phyloP scores from a whole-genome alignment of 1,284 basidiomycete genomes.

The Ceratobasidium sp. region DNA sequence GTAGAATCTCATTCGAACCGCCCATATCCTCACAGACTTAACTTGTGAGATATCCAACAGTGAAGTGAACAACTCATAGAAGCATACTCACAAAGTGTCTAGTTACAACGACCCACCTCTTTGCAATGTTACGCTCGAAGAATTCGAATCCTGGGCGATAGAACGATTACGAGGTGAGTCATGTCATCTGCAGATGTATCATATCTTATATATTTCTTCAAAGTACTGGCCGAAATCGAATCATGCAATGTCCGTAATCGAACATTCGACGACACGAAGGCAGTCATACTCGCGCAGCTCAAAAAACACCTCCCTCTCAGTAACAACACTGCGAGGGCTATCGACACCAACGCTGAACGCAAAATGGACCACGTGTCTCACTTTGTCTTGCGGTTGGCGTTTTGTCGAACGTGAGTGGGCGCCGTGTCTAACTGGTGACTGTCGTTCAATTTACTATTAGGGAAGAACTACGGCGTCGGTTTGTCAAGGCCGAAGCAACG shows the following conservation, averaged over 20 bases:
- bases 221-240: conserved; percentile 93
- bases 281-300: conserved; percentile 68
- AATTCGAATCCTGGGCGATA: conserved; percentile 94
- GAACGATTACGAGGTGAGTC: conserved; percentile 74
- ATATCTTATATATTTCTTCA: neutral
- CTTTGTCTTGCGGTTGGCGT: conserved; percentile 94
- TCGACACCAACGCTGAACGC: conserved; percentile 72
- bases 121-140: conserved; percentile 93
- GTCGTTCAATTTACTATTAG: conserved; percentile 57
- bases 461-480: conserved; percentile 90
- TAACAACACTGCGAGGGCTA: conserved; percentile 64
- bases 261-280: conserved; percentile 78
- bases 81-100: conserved; percentile 1
- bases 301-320: conserved; percentile 79
- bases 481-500: conserved; percentile 88
- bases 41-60: conserved; percentile 68
- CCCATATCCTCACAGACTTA: conserved; percentile 76
- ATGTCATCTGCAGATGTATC: conserved; percentile 10
- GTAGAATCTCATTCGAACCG: conserved; percentile 52
- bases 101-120: conserved; percentile 90
- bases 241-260: conserved; percentile 88
- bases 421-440: conserved; percentile 11
- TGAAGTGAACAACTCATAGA: neutral
- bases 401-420: conserved; percentile 88
- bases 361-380: conserved; percentile 91